phyloP scores from a whole-genome alignment of 805 yeast species.

The Cyberlindnera euphorbiae region DNA sequence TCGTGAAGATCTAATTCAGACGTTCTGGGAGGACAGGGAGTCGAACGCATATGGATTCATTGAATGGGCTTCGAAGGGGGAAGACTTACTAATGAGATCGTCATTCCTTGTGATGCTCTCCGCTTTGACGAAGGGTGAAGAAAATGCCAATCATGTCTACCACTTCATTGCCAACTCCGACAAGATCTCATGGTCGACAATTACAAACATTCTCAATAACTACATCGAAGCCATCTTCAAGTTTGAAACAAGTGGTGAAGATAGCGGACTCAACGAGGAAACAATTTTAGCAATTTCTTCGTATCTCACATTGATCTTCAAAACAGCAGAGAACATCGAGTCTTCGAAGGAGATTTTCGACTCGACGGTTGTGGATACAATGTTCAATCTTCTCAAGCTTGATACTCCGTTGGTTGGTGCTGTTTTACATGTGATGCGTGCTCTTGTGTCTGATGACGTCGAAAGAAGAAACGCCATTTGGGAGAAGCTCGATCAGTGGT shows the following conservation, averaged over 20 bases:
- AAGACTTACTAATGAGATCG: slow-evolving; percentile 76
- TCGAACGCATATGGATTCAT: slow-evolving; percentile 74
- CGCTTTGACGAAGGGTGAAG: slow-evolving; percentile 60
- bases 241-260: slow-evolving; percentile 33
- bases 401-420: slow-evolving; percentile 51
- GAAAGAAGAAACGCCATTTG: slow-evolving; percentile 50
- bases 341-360: slow-evolving; percentile 29
- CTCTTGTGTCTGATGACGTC: slow-evolving; percentile 46
- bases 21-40: slow-evolving; percentile 66
- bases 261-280: slow-evolving; percentile 71
- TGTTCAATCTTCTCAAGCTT: slow-evolving; percentile 41
- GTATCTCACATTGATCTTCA: slow-evolving; percentile 58
- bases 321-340: slow-evolving; percentile 41
- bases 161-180: slow-evolving; percentile 38
- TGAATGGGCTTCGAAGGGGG: slow-evolving; percentile 82
- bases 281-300: slow-evolving; percentile 71
- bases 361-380: slow-evolving; percentile 27
- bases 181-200: slow-evolving; percentile 51
- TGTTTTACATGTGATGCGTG: slow-evolving; percentile 49
- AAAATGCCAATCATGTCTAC: slow-evolving; percentile 47
- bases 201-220: slow-evolving; percentile 49
- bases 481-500: slow-evolving; percentile 67
- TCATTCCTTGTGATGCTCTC: slow-evolving; percentile 77
- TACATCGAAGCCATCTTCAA: slow-evolving; percentile 42
- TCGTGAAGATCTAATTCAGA: slow-evolving; percentile 51